Percentiles rank a stretch among this genome's conserved stretches.
These are phyloP conservation scores for Staphylotrichum tortipilum DNA, from an alignment of 495 filamentous ascomycete genomes.

Conservation along the genomic window DNA sequence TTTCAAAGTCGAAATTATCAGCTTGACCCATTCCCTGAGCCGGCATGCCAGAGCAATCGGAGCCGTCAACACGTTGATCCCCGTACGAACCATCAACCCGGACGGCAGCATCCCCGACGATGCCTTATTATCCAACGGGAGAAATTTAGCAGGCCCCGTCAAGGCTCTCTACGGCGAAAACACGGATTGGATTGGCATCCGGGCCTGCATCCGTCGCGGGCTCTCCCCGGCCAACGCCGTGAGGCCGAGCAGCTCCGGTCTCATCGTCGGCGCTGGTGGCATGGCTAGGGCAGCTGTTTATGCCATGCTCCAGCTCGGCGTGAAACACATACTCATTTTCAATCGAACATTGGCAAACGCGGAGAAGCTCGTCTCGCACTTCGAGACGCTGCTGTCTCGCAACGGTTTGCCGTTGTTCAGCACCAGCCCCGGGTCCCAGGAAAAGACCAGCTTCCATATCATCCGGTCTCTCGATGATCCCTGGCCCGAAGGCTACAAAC, in stretches of 20 bases:
- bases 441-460: conserved; percentile 48
- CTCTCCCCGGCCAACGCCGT: conserved; percentile 68
- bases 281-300: conserved; percentile 70
- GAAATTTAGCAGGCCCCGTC: conserved; percentile 54
- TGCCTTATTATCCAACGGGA: conserved; percentile 46
- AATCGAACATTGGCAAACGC: conserved; percentile 56
- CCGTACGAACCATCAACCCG: conserved; percentile 48
- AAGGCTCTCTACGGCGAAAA: conserved; percentile 67
- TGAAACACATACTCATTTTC: conserved; percentile 62
- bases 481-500: conserved; percentile 53
- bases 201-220: conserved; percentile 54
- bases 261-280: conserved; percentile 68
- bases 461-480: conserved; percentile 44
- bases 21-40: conserved; percentile 55
- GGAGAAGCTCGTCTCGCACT: conserved; percentile 56
- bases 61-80: conserved; percentile 67
- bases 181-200: conserved; percentile 69
- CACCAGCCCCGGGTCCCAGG: conserved; percentile 34
- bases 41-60: conserved; percentile 66
- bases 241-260: conserved; percentile 50
- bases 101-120: conserved; percentile 54
- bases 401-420: conserved; percentile 38
- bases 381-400: conserved; percentile 35
- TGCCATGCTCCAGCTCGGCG: conserved; percentile 65
- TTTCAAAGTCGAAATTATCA: conserved; percentile 61